Evolutionary conservation across 2,329 filamentous ascomycete species (phyloP).

Genomic region (Pseudogymnoascus sp.): DNA sequence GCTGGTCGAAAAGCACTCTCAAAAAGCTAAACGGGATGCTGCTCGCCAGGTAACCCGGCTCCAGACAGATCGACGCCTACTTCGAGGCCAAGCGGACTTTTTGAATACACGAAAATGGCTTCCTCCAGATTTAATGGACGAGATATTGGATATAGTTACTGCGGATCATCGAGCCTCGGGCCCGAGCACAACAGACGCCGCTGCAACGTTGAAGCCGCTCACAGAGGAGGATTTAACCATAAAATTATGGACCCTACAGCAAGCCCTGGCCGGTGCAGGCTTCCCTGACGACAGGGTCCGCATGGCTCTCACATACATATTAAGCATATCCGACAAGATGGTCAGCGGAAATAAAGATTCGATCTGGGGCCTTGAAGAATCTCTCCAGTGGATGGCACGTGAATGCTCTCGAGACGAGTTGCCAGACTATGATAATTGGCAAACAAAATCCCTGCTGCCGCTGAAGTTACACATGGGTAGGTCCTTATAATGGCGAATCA

Average conservation of each 20-base stretch:
- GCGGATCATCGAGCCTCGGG: slow-evolving; percentile 52
- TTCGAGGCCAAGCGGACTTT: slow-evolving; percentile 69
- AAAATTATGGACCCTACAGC: slow-evolving; percentile 76
- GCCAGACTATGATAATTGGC: slow-evolving; percentile 57
- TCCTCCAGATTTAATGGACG: slow-evolving; percentile 66
- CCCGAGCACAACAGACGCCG: slow-evolving; percentile 26
- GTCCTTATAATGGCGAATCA: slow-evolving; percentile 8
- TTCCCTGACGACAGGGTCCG: slow-evolving; percentile 59
- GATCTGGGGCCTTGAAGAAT: slow-evolving; percentile 80
- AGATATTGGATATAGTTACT: slow-evolving; percentile 65
- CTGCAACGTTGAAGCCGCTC: slow-evolving; percentile 37
- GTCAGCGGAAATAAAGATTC: slow-evolving; percentile 50
- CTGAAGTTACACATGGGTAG: slow-evolving; percentile 25
- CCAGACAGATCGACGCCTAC: slow-evolving; percentile 75
- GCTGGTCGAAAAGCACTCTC: slow-evolving; percentile 73
- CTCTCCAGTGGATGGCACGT: slow-evolving; percentile 82
- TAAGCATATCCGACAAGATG: slow-evolving; percentile 59
- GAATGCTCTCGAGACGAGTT: slow-evolving; percentile 62
- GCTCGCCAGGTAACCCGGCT: slow-evolving; percentile 67
- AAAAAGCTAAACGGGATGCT: slow-evolving; percentile 72
- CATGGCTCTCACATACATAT: slow-evolving; percentile 55
- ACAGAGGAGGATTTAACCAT: slow-evolving; percentile 72
- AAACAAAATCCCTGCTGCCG: slow-evolving; percentile 19
- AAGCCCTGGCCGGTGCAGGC: slow-evolving; percentile 59
- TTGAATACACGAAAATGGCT: slow-evolving; percentile 73